These are phyloP conservation scores for Penicillium argentinense DNA, from an alignment of 495 filamentous ascomycete species.

Conservation along the genomic window DNA sequence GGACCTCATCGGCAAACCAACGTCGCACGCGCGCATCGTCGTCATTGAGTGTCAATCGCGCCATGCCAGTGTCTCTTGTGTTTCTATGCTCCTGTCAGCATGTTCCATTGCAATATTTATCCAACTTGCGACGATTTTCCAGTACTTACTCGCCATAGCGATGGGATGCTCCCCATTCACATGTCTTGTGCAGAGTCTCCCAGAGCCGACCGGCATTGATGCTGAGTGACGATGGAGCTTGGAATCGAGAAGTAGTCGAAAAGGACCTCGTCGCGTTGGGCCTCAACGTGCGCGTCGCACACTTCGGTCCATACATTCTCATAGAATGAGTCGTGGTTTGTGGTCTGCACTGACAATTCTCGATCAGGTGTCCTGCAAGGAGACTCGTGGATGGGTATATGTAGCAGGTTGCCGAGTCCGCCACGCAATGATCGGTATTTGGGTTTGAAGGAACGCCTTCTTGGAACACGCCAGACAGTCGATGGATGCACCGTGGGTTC, in stretches of 20 bases:
- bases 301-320: constrained; percentile 10
- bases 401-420: neutral
- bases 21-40: constrained; percentile 65
- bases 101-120: neutral
- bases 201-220: constrained; percentile 34
- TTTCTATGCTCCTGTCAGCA: constrained; percentile 12
- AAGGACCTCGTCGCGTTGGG: constrained; percentile 12
- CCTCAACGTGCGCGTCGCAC: constrained; percentile 6
- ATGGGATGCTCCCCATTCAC: constrained; percentile 34
- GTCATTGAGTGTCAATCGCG: constrained; percentile 63
- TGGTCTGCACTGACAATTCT: no score
- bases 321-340: no score
- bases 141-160: constrained; percentile 32
- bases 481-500: no score
- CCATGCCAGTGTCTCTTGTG: constrained; percentile 55
- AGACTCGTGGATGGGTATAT: no score
- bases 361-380: no score
- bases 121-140: neutral
- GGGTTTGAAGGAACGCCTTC: constrained; percentile 7
- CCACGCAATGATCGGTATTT: neutral
- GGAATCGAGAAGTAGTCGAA: constrained; percentile 16
- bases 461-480: constrained; percentile 5
- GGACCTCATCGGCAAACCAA: constrained; percentile 66
- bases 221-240: constrained; percentile 24
- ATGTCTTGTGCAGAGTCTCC: constrained; percentile 37